These are phyloP conservation scores for Candida gigantensis DNA, from an alignment of 1,139 yeast species.

Conservation along the genomic window DNA sequence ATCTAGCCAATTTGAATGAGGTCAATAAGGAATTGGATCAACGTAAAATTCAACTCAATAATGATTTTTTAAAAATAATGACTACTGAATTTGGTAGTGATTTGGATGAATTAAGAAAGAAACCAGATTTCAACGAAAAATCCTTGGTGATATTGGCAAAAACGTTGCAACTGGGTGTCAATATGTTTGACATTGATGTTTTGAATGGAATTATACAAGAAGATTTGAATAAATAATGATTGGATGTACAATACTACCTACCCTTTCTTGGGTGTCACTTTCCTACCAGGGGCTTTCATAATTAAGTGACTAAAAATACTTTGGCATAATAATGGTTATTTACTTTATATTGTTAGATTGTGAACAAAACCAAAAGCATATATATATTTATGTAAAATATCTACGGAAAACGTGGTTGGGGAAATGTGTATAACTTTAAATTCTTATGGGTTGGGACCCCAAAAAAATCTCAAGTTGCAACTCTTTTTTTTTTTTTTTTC, in stretches of 20 bases:
- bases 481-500: too few species aligned
- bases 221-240: not conserved
- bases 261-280: not conserved
- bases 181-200: conserved; percentile 65
- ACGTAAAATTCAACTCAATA: conserved; percentile 46
- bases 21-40: conserved; percentile 24
- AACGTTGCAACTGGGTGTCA: conserved; percentile 63
- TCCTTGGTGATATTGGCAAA: conserved; percentile 65
- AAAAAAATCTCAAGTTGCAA: too few species aligned
- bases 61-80: conserved; percentile 56
- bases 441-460: too few species aligned
- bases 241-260: not conserved
- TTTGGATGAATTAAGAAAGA: conserved; percentile 60
- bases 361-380: too few species aligned
- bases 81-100: conserved; percentile 63
- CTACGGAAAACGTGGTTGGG: too few species aligned
- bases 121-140: conserved; percentile 61
- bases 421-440: too few species aligned
- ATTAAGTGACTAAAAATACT: too few species aligned
- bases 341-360: too few species aligned
- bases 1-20: conserved; percentile 22
- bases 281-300: not conserved
- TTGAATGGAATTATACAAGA: conserved; percentile 40
- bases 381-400: too few species aligned
- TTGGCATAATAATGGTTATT: too few species aligned